Conservation (phyloP, 257 asterid genomes). For the Solanum medicagineum region DNA sequence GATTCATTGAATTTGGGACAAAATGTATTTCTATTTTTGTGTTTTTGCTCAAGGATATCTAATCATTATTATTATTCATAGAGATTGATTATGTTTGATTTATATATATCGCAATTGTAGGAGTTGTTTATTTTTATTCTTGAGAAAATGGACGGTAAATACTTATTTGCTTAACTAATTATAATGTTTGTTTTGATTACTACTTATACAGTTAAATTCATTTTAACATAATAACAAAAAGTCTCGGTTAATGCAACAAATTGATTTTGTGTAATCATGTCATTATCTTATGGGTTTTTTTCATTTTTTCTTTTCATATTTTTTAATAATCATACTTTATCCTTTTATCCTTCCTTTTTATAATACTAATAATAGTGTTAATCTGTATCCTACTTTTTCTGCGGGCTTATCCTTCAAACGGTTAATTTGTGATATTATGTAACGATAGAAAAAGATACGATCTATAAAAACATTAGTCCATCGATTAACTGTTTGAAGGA, state of each 20-base stretch:
- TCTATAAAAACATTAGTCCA: not conserved
- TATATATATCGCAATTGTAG: not conserved
- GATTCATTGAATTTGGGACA: not conserved
- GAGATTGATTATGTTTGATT: not conserved
- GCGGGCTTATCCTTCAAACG: not conserved
- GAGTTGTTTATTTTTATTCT: not conserved
- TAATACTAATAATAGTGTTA: not conserved
- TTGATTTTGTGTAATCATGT: no score
- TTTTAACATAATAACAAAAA: no score
- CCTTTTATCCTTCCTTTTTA: not conserved
- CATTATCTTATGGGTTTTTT: no score
- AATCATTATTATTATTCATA: not conserved
- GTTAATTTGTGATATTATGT: not conserved
- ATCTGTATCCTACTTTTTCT: not conserved
- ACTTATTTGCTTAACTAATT: no score
- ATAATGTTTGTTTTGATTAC: no score
- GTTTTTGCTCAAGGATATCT: not conserved
- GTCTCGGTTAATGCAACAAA: no score
- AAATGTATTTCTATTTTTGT: not conserved
- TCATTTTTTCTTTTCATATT: not conserved
- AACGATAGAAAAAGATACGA: not conserved
- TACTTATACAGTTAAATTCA: no score
- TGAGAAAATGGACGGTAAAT: not conserved
- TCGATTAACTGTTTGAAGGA: no score
- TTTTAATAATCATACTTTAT: not conserved